Conservation (phyloP, 1,284 basidiomycete species). For the Thelephora terrestris region DNA sequence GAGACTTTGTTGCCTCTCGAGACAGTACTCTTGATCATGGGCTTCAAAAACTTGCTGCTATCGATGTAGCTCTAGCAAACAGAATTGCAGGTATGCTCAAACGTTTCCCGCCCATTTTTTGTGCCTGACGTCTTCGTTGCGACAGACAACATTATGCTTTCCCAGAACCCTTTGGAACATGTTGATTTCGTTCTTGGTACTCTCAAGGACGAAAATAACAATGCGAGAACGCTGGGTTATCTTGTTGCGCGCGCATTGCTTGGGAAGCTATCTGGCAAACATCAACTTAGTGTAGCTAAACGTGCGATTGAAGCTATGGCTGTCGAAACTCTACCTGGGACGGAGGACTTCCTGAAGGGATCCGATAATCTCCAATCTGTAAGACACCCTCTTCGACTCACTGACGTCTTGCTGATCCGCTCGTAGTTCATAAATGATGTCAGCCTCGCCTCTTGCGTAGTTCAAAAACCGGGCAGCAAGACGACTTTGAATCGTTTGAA, state of each 20-base stretch:
- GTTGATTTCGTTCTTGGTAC: constrained; percentile 36
- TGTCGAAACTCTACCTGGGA: constrained; percentile 30
- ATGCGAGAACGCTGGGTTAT: constrained; percentile 47
- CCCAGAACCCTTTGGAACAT: constrained; percentile 31
- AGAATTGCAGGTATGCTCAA: constrained; percentile 52
- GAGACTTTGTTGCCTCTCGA: constrained; percentile 19
- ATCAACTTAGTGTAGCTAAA: constrained; percentile 44
- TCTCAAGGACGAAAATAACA: constrained; percentile 36
- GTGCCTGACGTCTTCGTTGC: constrained; percentile 1
- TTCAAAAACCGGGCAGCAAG: constrained; percentile 49
- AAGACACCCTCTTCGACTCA: constrained; percentile 8
- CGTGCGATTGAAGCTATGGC: constrained; percentile 37
- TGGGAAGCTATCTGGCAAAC: constrained; percentile 40
- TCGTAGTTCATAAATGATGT: constrained; percentile 32
- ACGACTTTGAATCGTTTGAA: constrained; percentile 46
- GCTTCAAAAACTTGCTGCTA: constrained; percentile 28
- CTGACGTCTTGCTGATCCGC: constrained; percentile 2
- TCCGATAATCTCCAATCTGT: constrained; percentile 35
- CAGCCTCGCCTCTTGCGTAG: constrained; percentile 35
- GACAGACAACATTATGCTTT: constrained; percentile 51
- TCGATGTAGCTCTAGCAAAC: constrained; percentile 44
- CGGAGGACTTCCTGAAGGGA: constrained; percentile 34
- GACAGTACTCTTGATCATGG: constrained; percentile 21
- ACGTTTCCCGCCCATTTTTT: not conserved
- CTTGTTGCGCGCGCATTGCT: constrained; percentile 51